Percentiles rank a stretch among this genome's conserved stretches.
Conservation (phyloP, 306 rosid species). For the Vachellia pachyceras region DNA sequence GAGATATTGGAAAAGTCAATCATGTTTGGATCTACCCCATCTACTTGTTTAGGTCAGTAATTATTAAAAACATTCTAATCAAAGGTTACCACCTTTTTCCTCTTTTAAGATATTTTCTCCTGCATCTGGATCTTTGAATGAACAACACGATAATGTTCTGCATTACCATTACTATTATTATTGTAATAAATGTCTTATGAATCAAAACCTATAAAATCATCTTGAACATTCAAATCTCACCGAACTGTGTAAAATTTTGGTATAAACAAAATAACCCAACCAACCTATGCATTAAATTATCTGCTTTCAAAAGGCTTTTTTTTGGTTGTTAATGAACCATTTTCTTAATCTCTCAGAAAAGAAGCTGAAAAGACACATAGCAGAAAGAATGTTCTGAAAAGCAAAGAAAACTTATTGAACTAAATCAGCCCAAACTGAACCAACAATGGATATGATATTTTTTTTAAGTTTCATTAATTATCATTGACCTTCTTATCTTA, state of each 20-base stretch:
- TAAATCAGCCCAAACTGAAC: neutral
- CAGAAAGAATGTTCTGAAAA: neutral
- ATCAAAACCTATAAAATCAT: neutral
- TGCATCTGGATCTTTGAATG: neutral
- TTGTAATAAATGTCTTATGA: neutral
- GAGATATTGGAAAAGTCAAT: neutral
- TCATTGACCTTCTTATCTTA: neutral
- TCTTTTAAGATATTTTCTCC: neutral
- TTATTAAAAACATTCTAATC: constrained; percentile 20
- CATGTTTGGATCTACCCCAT: constrained; percentile 16
- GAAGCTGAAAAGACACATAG: neutral
- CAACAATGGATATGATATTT: neutral
- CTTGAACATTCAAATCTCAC: constrained; percentile 27
- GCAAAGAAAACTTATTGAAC: neutral
- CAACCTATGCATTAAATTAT: constrained; percentile 30
- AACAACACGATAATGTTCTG: constrained; percentile 1
- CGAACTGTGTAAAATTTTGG: constrained; percentile 19
- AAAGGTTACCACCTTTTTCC: neutral
- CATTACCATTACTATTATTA: neutral
- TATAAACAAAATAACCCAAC: neutral
- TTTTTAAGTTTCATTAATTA: neutral
- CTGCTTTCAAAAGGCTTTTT: constrained; percentile 20
- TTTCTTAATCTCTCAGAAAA: constrained; percentile 3
- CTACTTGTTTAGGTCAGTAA: constrained; percentile 37
- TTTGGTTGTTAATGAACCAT: constrained; percentile 8